A percentile compares a stretch with the other conserved stretches of the same genome.
Evolutionary conservation across 2,329 filamentous ascomycete genomes (phyloP).

Genomic region (Sclerotinia glacialis): DNA sequence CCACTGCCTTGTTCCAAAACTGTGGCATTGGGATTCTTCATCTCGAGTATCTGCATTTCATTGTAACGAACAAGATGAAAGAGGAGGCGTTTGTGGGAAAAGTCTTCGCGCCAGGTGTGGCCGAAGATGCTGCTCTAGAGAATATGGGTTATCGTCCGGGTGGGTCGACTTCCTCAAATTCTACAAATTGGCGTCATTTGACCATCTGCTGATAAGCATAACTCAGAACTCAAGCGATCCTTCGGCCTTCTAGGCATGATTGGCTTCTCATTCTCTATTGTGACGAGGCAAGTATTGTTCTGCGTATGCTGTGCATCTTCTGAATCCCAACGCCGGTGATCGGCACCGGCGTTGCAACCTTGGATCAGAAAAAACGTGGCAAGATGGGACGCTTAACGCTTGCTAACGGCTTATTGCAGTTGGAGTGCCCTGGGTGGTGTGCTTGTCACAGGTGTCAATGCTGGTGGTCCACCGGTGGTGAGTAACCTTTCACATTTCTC

Average conservation of each 20-base stretch:
- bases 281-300: slow-evolving; percentile 44
- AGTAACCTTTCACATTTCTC: slow-evolving; percentile 20
- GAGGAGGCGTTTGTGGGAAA: slow-evolving; percentile 19
- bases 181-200: slow-evolving; percentile 14
- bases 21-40: slow-evolving; percentile 11
- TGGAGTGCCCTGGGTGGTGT: slow-evolving; percentile 57
- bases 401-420: slow-evolving; percentile 34
- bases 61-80: slow-evolving; percentile 18
- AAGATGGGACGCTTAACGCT: slow-evolving; percentile 25
- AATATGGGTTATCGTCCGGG: slow-evolving; percentile 33
- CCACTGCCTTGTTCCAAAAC: slow-evolving; percentile 3
- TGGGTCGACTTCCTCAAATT: slow-evolving; percentile 21
- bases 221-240: slow-evolving; percentile 53
- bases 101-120: slow-evolving; percentile 23
- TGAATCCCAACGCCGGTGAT: slow-evolving; percentile 21
- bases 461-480: slow-evolving; percentile 53
- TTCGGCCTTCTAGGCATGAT: slow-evolving; percentile 57
- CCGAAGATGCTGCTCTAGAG: slow-evolving; percentile 30
- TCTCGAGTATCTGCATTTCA: slow-evolving; percentile 15
- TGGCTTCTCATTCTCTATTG: slow-evolving; percentile 57
- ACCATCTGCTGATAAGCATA: slow-evolving; percentile 13
- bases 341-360: slow-evolving; percentile 13
- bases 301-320: slow-evolving; percentile 30
- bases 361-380: slow-evolving; percentile 23
- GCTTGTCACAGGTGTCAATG: slow-evolving; percentile 53